Conservation (phyloP, 78 protist species). For the Isochrysis galbana region DNA sequence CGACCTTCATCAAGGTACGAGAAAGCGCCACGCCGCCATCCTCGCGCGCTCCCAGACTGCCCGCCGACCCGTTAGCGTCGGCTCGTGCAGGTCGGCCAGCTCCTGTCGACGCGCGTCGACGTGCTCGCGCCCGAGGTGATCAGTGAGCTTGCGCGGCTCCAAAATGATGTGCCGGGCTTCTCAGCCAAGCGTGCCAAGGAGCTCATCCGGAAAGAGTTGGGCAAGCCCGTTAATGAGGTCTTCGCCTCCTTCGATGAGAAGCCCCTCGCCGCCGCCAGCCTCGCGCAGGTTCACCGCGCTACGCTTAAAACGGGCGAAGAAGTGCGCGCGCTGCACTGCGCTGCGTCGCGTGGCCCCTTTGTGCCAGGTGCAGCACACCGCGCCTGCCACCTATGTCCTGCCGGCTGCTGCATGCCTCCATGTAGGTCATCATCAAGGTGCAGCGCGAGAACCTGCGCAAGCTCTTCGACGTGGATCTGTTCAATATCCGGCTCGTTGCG, state of each 20-base stretch:
- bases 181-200: not conserved
- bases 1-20: slow-evolving; percentile 17
- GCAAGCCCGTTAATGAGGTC: not conserved
- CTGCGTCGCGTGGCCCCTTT: too few relatives aligned
- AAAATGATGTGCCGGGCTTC: slow-evolving; percentile 30
- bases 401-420: too few relatives aligned
- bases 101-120: slow-evolving; percentile 38
- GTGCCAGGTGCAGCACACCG: too few relatives aligned
- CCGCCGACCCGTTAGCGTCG: too few relatives aligned
- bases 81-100: slow-evolving; percentile 51
- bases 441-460: slow-evolving; percentile 33
- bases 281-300: slow-evolving; percentile 36
- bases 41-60: too few relatives aligned
- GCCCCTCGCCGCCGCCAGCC: slow-evolving; percentile 41
- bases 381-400: not conserved
- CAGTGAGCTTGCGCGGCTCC: slow-evolving; percentile 25
- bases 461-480: slow-evolving; percentile 23
- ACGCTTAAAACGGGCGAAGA: slow-evolving; percentile 9
- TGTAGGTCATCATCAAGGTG: slow-evolving; percentile 26
- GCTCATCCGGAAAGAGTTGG: slow-evolving; percentile 23
- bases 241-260: slow-evolving; percentile 1
- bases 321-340: not conserved
- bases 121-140: slow-evolving; percentile 32
- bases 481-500: not conserved
- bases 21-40: too few relatives aligned